Evolutionary conservation across 805 yeast species (phyloP).

Genomic region (Yamadazyma ubonensis): DNA sequence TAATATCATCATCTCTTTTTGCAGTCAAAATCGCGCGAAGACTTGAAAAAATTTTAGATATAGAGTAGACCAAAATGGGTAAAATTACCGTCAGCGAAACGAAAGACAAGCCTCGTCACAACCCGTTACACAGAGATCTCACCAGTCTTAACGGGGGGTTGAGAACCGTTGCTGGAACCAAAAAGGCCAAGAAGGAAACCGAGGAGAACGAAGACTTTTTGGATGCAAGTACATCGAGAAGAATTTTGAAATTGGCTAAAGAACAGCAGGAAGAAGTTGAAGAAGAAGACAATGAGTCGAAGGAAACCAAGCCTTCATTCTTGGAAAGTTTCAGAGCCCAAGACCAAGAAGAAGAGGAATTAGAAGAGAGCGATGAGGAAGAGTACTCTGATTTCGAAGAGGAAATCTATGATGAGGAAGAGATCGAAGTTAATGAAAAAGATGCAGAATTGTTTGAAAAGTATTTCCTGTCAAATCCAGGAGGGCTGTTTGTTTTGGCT

Average conservation of each 20-base stretch:
- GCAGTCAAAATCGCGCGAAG: conserved; percentile 6
- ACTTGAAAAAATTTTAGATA: conserved; percentile 10
- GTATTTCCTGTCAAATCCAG: conserved; percentile 43
- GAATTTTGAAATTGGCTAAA: conserved; percentile 82
- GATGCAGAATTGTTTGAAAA: conserved; percentile 84
- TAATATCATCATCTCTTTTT: conserved; percentile 2
- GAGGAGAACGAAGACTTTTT: conserved; percentile 59
- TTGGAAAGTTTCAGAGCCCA: conserved; percentile 23
- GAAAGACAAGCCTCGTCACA: conserved; percentile 67
- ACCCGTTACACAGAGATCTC: conserved; percentile 76
- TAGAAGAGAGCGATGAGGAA: conserved; percentile 37
- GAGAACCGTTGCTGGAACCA: conserved; percentile 40
- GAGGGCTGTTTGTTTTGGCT: conserved; percentile 67
- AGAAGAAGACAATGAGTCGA: conserved; percentile 40
- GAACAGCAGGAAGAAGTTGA: conserved; percentile 92
- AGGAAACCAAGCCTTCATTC: conserved; percentile 19
- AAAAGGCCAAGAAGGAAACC: conserved; percentile 32
- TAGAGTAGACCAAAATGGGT: conserved; percentile 50
- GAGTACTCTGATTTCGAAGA: conserved; percentile 60
- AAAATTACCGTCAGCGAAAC: conserved; percentile 53
- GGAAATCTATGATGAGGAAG: conserved; percentile 53
- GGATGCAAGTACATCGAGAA: conserved; percentile 81
- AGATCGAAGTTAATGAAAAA: conserved; percentile 67
- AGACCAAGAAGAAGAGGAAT: conserved; percentile 22
- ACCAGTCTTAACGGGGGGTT: conserved; percentile 73